phyloP scores from a whole-genome alignment of 179 eudicot species.

The Patellifolia procumbens region DNA sequence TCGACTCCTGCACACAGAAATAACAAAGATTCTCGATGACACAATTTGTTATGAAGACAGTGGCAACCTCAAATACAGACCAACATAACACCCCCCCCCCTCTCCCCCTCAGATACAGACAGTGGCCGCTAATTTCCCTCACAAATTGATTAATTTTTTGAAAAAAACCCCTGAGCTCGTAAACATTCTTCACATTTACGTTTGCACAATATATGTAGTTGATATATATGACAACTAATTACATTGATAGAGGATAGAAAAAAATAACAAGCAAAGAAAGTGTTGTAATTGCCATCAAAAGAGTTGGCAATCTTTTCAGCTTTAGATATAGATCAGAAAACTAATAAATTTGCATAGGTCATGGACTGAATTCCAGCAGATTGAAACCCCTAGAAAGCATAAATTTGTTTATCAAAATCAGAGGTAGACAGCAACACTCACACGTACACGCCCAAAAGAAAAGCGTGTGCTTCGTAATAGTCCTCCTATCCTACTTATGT shows the following conservation, averaged over 20 bases:
- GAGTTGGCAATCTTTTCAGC: background rate
- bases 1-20: constrained; percentile 66
- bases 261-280: too few relatives aligned
- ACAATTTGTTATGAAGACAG: background rate
- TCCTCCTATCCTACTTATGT: background rate
- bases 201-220: background rate
- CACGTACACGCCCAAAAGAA: background rate
- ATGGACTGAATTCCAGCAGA: background rate
- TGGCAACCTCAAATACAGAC: background rate
- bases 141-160: background rate
- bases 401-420: background rate
- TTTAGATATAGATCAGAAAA: background rate
- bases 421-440: too few relatives aligned
- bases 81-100: background rate
- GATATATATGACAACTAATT: too few relatives aligned
- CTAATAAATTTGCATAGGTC: background rate
- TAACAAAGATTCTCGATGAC: background rate
- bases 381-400: background rate
- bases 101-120: too few relatives aligned
- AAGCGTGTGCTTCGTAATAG: too few relatives aligned
- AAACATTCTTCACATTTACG: background rate
- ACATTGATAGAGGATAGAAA: background rate
- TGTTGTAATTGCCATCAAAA: too few relatives aligned
- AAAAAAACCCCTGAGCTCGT: background rate
- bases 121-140: background rate